Evolutionary conservation across 129 eudicot species (phyloP).

Genomic region (Helianthus tuberosus): DNA sequence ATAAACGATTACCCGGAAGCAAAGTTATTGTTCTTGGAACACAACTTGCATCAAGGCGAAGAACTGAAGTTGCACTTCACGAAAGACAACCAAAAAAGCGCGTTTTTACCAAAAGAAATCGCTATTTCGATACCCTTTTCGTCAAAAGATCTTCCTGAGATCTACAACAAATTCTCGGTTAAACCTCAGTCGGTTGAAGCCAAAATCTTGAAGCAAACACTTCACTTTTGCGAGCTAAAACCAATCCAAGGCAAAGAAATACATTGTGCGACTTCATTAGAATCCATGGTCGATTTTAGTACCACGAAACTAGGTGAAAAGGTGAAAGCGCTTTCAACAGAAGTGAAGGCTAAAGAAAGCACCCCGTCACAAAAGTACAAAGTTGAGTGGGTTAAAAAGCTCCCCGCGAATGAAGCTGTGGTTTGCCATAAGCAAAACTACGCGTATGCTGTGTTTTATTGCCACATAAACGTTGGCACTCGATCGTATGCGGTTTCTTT

Average conservation of each 20-base stretch:
- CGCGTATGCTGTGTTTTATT: too few relatives aligned
- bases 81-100: too few relatives aligned
- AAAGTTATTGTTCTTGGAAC: too few relatives aligned
- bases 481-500: too few relatives aligned
- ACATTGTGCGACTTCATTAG: background rate
- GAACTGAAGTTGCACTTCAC: too few relatives aligned
- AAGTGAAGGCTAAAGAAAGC: background rate
- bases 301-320: background rate
- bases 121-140: background rate
- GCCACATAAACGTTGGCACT: too few relatives aligned
- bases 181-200: background rate
- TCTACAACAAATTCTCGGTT: background rate
- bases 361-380: too few relatives aligned
- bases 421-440: too few relatives aligned
- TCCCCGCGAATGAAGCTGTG: too few relatives aligned
- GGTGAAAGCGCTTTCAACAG: conserved; percentile 4
- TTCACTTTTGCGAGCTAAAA: background rate
- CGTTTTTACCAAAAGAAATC: background rate
- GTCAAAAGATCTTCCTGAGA: background rate
- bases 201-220: background rate
- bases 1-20: too few relatives aligned
- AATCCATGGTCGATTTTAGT: background rate
- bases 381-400: too few relatives aligned
- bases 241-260: background rate
- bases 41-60: too few relatives aligned